Conservation (phyloP, 805 yeast species). For the Jamesozyma spencerorum region DNA sequence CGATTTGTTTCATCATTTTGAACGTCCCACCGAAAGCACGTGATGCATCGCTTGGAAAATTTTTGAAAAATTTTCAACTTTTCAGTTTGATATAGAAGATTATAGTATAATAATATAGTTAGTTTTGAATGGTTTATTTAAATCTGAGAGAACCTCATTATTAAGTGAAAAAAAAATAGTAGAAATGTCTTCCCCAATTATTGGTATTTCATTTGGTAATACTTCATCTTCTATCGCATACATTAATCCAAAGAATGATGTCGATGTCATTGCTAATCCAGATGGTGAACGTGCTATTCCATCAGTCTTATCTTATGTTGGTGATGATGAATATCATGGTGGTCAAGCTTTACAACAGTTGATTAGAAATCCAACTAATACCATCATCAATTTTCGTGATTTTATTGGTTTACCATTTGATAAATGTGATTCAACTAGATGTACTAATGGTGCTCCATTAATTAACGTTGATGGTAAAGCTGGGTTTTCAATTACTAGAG, state of each 20-base stretch:
- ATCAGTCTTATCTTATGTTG: slow-evolving; percentile 83
- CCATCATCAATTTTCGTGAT: slow-evolving; percentile 88
- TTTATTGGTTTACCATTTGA: slow-evolving; percentile 69
- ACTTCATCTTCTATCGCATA: slow-evolving; percentile 91
- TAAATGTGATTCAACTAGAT: slow-evolving; percentile 57
- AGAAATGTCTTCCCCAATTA: slow-evolving; percentile 47
- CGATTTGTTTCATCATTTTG: no score
- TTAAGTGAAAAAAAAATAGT: no score
- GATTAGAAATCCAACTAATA: slow-evolving; percentile 79
- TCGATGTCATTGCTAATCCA: slow-evolving; percentile 96
- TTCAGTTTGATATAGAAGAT: no score
- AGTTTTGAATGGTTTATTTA: no score
- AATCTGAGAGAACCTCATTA: no score
- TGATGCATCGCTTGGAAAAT: no score
- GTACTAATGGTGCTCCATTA: slow-evolving; percentile 44
- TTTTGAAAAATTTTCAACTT: no score
- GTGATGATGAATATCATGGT: slow-evolving; percentile 94
- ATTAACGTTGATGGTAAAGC: slow-evolving; percentile 46
- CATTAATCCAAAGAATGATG: slow-evolving; percentile 72
- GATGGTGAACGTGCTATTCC: slow-evolving; percentile 98
- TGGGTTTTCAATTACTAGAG: slow-evolving; percentile 50
- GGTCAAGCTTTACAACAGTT: slow-evolving; percentile 90
- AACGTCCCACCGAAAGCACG: no score
- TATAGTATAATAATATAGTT: no score
- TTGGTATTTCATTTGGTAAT: slow-evolving; percentile 96